Conservation (phyloP, 305 asterid genomes). For the Fraxinus greggii region DNA sequence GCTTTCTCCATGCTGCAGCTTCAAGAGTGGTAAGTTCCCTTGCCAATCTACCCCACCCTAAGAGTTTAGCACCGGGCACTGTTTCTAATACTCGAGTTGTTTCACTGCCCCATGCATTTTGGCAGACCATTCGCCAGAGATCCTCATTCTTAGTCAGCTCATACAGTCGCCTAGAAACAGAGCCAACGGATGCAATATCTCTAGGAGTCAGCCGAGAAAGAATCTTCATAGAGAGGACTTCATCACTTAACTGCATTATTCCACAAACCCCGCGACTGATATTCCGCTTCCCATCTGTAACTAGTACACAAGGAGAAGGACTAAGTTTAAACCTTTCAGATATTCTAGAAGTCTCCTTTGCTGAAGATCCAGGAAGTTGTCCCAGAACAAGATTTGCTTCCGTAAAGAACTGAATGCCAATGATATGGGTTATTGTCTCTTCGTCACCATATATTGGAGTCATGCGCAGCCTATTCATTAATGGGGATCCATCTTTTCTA, state of each 20-base stretch:
- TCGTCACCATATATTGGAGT: conserved; percentile 81
- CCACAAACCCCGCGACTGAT: conserved; percentile 41
- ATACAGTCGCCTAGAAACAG: conserved; percentile 43
- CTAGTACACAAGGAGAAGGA: conserved; percentile 35
- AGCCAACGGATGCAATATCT: conserved; percentile 55
- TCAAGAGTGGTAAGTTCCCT: conserved; percentile 56
- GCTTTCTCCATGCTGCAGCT: conserved; percentile 57
- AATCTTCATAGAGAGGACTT: conserved; percentile 42
- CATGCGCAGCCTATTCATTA: conserved; percentile 61
- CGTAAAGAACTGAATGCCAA: conserved; percentile 68
- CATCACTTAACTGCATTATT: conserved; percentile 46
- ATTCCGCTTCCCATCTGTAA: conserved; percentile 33
- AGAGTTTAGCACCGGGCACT: conserved; percentile 49
- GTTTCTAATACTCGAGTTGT: conserved; percentile 49
- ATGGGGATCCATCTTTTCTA: conserved; percentile 1
- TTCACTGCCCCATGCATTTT: conserved; percentile 58
- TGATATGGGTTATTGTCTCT: conserved; percentile 62
- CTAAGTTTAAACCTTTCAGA: conserved; percentile 39
- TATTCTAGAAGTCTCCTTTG: conserved; percentile 53
- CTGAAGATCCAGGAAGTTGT: conserved; percentile 66
- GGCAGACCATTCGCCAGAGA: conserved; percentile 75
- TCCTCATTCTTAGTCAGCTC: conserved; percentile 48
- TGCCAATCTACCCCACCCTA: conserved; percentile 58
- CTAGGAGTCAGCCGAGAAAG: conserved; percentile 49
- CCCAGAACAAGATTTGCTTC: conserved; percentile 70